A percentile compares a stretch with the other conserved stretches of the same genome.
phyloP scores from a whole-genome alignment of 2,329 filamentous ascomycete species.

The Fusarium xyrophilum region DNA sequence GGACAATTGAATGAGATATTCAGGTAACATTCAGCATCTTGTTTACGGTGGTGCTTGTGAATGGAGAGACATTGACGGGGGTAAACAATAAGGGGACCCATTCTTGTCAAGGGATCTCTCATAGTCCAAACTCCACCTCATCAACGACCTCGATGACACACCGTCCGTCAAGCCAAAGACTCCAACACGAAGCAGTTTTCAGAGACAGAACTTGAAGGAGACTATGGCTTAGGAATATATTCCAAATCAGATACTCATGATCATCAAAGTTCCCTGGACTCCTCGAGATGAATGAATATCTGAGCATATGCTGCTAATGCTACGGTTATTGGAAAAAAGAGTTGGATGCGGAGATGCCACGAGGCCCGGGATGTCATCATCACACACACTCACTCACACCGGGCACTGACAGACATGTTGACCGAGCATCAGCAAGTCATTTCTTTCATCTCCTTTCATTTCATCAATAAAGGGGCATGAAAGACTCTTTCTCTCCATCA shows the following conservation, averaged over 20 bases:
- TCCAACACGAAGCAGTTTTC: slow-evolving; percentile 18
- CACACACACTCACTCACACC: slow-evolving; percentile 25
- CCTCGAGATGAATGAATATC: too few species aligned
- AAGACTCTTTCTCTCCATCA: background rate
- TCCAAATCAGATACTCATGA: background rate
- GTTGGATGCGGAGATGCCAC: slow-evolving; percentile 36
- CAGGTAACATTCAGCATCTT: background rate
- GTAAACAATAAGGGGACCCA: slow-evolving; percentile 13
- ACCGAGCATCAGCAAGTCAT: slow-evolving; percentile 16
- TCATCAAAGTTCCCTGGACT: background rate
- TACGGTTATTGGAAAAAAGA: slow-evolving; percentile 20
- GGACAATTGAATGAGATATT: background rate
- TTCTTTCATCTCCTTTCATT: background rate
- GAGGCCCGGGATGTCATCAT: slow-evolving; percentile 36
- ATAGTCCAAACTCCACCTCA: slow-evolving; percentile 23
- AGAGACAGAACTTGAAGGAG: background rate
- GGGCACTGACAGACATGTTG: slow-evolving; percentile 17
- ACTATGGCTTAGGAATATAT: background rate
- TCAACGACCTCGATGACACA: slow-evolving; percentile 33
- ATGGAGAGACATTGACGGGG: slow-evolving; percentile 2
- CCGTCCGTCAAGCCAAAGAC: slow-evolving; percentile 18
- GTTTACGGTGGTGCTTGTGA: background rate
- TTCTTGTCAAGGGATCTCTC: slow-evolving; percentile 30
- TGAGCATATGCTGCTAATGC: background rate
- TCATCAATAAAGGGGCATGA: background rate